These are phyloP conservation scores for Astrocystis sublimbata DNA, from an alignment of 495 filamentous ascomycete species.

Conservation along the genomic window DNA sequence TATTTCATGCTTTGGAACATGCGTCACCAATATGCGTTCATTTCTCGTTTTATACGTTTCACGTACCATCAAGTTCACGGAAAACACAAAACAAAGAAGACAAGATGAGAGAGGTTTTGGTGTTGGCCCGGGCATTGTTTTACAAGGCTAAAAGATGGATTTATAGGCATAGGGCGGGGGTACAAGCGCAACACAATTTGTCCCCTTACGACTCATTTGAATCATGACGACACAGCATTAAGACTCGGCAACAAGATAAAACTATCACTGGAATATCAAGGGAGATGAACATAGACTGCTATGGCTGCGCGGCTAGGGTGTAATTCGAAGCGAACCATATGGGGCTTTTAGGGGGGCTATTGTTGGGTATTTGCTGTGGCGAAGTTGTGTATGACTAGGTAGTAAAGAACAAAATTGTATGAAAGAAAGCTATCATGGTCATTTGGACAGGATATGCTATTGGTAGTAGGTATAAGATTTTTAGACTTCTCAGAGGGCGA, in stretches of 20 bases:
- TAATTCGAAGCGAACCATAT: constrained; percentile 45
- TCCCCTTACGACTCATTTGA: constrained; percentile 27
- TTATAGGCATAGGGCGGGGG: constrained; percentile 24
- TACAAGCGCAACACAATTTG: constrained; percentile 14
- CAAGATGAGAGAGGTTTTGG: constrained; percentile 30
- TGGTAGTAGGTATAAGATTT: constrained; percentile 9
- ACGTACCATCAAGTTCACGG: constrained; percentile 25
- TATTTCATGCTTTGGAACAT: not conserved
- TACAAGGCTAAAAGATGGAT: constrained; percentile 29
- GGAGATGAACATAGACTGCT: constrained; percentile 42
- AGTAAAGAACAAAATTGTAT: constrained; percentile 27
- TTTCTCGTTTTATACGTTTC: constrained; percentile 40
- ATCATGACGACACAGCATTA: constrained; percentile 38
- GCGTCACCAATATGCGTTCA: constrained; percentile 24
- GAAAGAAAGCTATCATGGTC: constrained; percentile 16
- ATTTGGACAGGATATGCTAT: constrained; percentile 9
- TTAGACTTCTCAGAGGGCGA: constrained; percentile 16
- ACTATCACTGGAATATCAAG: constrained; percentile 29
- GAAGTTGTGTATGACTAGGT: constrained; percentile 34
- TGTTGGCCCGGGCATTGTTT: constrained; percentile 33
- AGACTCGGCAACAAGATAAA: constrained; percentile 38
- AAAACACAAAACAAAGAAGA: constrained; percentile 27
- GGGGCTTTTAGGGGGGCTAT: constrained; percentile 24
- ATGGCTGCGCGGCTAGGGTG: constrained; percentile 39
- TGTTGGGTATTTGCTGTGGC: constrained; percentile 24